Evolutionary conservation across 2,329 filamentous ascomycete genomes (phyloP).

Genomic region (Gremmenia infestans): DNA sequence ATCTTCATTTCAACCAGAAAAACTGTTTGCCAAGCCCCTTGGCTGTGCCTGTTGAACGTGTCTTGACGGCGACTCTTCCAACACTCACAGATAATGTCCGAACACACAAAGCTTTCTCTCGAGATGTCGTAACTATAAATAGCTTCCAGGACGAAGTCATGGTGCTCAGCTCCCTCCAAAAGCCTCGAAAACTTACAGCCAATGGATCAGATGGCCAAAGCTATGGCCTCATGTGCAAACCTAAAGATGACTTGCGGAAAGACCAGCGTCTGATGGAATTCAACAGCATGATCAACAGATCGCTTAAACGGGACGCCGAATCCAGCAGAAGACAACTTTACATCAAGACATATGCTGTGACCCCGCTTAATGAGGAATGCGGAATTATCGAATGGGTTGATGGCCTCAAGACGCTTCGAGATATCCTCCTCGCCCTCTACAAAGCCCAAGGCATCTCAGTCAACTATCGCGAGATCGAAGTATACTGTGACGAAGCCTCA

Average conservation of each 20-base stretch:
- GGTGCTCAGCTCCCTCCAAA: slow-evolving; percentile 85
- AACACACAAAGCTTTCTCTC: slow-evolving; percentile 81
- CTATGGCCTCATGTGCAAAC: slow-evolving; percentile 93
- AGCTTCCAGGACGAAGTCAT: slow-evolving; percentile 82
- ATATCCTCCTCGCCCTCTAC: slow-evolving; percentile 79
- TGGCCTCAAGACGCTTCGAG: slow-evolving; percentile 86
- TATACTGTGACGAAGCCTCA: slow-evolving; percentile 59
- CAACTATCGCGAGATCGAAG: slow-evolving; percentile 64
- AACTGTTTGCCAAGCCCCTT: slow-evolving; percentile 72
- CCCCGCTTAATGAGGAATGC: slow-evolving; percentile 94
- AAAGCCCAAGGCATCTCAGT: slow-evolving; percentile 64
- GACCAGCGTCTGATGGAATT: slow-evolving; percentile 99
- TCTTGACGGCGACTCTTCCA: slow-evolving; percentile 77
- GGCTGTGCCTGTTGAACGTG: slow-evolving; percentile 84
- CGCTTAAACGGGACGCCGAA: slow-evolving; percentile 85
- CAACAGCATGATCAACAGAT: slow-evolving; percentile 95
- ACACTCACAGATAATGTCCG: slow-evolving; percentile 64
- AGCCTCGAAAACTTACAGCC: slow-evolving; percentile 83
- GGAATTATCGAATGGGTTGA: slow-evolving; percentile 99
- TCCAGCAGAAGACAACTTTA: slow-evolving; percentile 86
- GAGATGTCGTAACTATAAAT: slow-evolving; percentile 78
- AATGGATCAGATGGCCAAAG: slow-evolving; percentile 82
- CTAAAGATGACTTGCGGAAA: slow-evolving; percentile 94
- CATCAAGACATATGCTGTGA: slow-evolving; percentile 96
- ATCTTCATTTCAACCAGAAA: slow-evolving; percentile 81